phyloP scores from a whole-genome alignment of 2,329 filamentous ascomycete genomes.

The Thielaviopsis populi region DNA sequence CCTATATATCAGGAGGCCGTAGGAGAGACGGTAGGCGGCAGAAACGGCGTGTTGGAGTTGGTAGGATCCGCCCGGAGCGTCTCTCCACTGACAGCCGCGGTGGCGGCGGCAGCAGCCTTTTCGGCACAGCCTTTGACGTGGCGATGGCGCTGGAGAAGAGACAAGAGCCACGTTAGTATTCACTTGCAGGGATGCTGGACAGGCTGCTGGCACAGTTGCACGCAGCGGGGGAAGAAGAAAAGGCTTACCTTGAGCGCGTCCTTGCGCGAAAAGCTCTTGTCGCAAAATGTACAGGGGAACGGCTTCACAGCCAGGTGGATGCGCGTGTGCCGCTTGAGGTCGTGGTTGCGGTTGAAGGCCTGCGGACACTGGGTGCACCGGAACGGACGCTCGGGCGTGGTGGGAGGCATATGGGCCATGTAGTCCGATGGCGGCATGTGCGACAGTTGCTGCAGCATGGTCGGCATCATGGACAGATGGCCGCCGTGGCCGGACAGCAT shows the following conservation, averaged over 20 bases:
- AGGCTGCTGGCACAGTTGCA: too few species aligned
- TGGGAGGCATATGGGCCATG: constrained; percentile 23
- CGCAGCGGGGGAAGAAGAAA: too few species aligned
- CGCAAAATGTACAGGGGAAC: constrained; percentile 78
- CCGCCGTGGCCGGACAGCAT: constrained; percentile 61
- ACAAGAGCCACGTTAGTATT: neutral
- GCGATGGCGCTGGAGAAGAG: constrained; percentile 36
- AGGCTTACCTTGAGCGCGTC: constrained; percentile 80
- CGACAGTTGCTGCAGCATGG: constrained; percentile 27
- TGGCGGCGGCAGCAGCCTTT: constrained; percentile 20
- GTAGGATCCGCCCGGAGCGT: neutral
- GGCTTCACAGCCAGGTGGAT: constrained; percentile 94
- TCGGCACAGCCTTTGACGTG: constrained; percentile 48
- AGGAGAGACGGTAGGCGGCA: too few species aligned
- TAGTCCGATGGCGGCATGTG: constrained; percentile 36
- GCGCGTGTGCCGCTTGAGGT: constrained; percentile 86
- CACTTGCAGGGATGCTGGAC: neutral
- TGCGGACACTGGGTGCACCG: constrained; percentile 87
- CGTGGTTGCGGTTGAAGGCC: constrained; percentile 92
- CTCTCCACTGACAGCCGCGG: constrained; percentile 19
- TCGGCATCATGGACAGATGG: constrained; percentile 55
- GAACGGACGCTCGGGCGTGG: constrained; percentile 63
- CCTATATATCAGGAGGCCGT: too few species aligned
- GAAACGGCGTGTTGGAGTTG: neutral
- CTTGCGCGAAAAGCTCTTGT: constrained; percentile 93